phyloP scores from a whole-genome alignment of 305 asterid species.

The Solanum hybrid region DNA sequence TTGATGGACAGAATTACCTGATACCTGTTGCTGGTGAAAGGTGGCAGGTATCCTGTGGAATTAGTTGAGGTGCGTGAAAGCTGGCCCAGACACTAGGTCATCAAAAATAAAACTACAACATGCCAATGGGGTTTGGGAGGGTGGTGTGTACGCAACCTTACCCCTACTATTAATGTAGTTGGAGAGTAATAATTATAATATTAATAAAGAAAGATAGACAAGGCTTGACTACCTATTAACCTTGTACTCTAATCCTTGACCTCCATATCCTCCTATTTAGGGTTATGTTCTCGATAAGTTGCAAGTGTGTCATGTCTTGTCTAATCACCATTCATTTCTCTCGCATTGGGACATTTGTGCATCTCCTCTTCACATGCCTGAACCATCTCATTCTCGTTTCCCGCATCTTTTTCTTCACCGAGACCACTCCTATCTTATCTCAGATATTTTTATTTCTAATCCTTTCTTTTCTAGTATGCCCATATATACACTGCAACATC shows the following conservation, averaged over 20 bases:
- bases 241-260: not conserved
- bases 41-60: not conserved
- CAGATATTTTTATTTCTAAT: not conserved
- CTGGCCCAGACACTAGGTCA: not conserved
- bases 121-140: not conserved
- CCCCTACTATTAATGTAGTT: not conserved
- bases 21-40: not conserved
- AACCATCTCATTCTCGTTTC: not conserved
- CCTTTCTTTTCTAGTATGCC: not conserved
- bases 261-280: not conserved
- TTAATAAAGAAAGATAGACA: not conserved
- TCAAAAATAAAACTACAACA: not conserved
- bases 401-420: not conserved
- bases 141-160: not conserved
- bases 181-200: not conserved
- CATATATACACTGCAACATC: not conserved
- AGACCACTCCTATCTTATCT: not conserved
- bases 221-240: not conserved
- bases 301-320: not conserved
- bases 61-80: not conserved
- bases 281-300: not conserved
- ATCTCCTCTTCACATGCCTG: not conserved
- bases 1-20: not conserved
- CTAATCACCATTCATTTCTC: not conserved
- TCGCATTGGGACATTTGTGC: not conserved